Base-by-base conservation (phyloP, 2,329 filamentous ascomycete genomes). In the Byssochlamys sp. region DNA sequence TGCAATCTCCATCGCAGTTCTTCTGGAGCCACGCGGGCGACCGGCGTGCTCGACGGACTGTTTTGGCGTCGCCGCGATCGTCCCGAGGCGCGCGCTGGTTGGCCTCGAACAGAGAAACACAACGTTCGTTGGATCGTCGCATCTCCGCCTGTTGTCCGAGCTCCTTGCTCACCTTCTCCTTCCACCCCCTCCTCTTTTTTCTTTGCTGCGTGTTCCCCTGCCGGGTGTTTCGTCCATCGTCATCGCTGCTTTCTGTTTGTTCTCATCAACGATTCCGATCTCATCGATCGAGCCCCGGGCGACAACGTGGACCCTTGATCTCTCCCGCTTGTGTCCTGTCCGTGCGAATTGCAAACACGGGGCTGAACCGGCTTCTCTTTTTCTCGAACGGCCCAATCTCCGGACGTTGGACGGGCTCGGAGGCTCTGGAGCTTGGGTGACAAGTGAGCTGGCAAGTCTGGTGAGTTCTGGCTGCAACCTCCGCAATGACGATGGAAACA, bases 11-110 rank as follows among this genome's bases (percentile, higher is more conserved):
- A 51, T 51, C n/a, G 9, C 4, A 3, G 29, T 35, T 11, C 6
- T 33, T 14, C 53, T 54, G 53, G 53, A 54, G 33, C 53, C 53
- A 54, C 53, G 53, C 53, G 31, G 35, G 53, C n/a, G 14, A 39
- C 25, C 52, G 52, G 31, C 52, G 52, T 24, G 11, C 26, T 28
- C 9, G 27, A 53, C 27, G 26, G 27, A 14, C 29, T 12, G 52
- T 12, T 24, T 31, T 53, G 31, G 52, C 52, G 52, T 35, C 19
- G 2, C 25, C 26, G 52, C 52, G 27, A 35, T 31, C 52, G 14
- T 29, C 52, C 31, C 52, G 27, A 24, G 49, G 25, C 49, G 7
- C 25, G 49, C 19, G 24, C 24, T 51, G 49, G 49, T 51, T 51
- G 49, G 49, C n/a, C 27, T 51, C 49, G 4, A 28, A 24, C 49